Base-by-base conservation (phyloP, 2,329 filamentous ascomycete species). In the Cryphonectria parasitica region DNA sequence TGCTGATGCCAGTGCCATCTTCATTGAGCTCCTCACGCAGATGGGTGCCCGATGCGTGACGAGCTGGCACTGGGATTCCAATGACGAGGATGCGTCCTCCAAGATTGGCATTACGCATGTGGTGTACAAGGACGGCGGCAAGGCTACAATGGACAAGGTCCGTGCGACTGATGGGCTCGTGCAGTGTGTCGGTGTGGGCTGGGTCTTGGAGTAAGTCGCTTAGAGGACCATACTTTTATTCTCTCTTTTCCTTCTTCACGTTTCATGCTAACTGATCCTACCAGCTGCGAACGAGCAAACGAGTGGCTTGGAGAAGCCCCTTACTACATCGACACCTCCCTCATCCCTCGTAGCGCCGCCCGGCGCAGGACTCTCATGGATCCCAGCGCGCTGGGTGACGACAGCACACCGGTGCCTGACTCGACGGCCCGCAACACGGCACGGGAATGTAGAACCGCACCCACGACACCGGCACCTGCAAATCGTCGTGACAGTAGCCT, bases 71-170 rank as follows among this genome's bases (percentile, higher is more conserved):
- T 95, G 92, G 91, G 91, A 91, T 76, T 88, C 89, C 8, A 80
- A 71, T 67, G 81, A 79, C 62, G 83, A 85, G 19, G 70, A 73
- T 13, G 64, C 71, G 17, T 54, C 69, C 34, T 76, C 77, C 7
- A 91, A 89, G 78, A 83, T 93, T 71, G 92, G 91, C 6, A 93
- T 97, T 75, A 97, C 94, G 0, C 94, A 97, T 77, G 92, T 97
- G 10, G 89, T 97, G 8, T 97, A 90, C 84, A 97, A 97, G 79
- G 94, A 97, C 77, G 94, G 94, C 62, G 90, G 90, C 58, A 90
- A 91, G 77, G 86, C 91, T 36, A 97, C 94, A 0, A 81, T 97
- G 74, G 91, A 97, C 77, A 97, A 94, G 80, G 91, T 95, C 8
- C 86, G 89, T 70, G 87, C 91, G 75, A 90, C 88, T 54, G 86